Evolutionary conservation across 345 rosid genomes (phyloP), one percentile per base, ranked within the genome.

Genomic region (Raphanus sativus): DNA sequence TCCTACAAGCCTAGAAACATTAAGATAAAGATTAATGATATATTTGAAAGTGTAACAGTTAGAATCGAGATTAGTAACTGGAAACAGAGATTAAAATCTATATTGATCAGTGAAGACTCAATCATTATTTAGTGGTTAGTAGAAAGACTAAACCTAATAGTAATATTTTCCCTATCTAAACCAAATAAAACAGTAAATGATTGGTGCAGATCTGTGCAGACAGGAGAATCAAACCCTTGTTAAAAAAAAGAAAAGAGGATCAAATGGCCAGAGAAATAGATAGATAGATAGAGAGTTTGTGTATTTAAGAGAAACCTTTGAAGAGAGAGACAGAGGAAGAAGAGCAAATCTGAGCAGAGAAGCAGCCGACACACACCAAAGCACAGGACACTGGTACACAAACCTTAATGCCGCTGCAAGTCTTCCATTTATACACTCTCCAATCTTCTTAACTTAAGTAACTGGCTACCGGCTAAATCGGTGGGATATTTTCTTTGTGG

Each of bases 341-440:
- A 25, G 71, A 77, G 13, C 36, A 38, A 71, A 64, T 63, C 75
- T 55, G 17, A 50, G 33, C 29, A 55, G 55, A 28, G 76, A 29
- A 70, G 74, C 65, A 70, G 81, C 71, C 71, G 81, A 70, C 75
- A 77, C 76, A 63, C 65, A 70, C 65, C 65, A 58, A 36, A 77
- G 48, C 9, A 52, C 24, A 15, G 55, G 52, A 42, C 52, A 69
- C 21, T 34, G 42, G 70, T n/a, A 63, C 59, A 62, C 81, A 70
- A 71, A 48, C 75, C 76, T 64, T 38, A 8, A 77, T 15, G 64
- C 56, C 67, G 8, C 36, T 29, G 4, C 67, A 69, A 60, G 70
- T 11, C 71, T 77, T 64, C 66, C 1, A 64, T 70, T 55, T 77
- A 77, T 29, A 17, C 66, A 3, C 13, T 6, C 63, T 29, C 29